Conservation (phyloP, 805 yeast genomes). For the Suhomyces sp. region DNA sequence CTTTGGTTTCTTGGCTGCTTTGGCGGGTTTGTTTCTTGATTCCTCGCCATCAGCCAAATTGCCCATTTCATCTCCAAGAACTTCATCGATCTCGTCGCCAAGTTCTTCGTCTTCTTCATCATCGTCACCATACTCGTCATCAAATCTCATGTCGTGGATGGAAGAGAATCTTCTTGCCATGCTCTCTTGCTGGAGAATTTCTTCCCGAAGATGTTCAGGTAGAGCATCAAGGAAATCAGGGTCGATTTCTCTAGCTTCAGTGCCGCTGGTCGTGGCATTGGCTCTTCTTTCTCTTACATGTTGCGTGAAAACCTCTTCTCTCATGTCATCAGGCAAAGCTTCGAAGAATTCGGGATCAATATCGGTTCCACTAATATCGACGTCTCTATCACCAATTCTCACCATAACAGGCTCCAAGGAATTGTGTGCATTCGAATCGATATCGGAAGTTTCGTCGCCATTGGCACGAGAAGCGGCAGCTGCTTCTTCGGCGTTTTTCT, state of each 20-base stretch:
- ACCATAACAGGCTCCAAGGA: constrained; percentile 59
- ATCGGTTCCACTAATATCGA: constrained; percentile 85
- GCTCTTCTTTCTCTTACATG: constrained; percentile 75
- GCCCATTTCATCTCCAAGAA: not conserved
- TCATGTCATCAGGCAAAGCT: constrained; percentile 88
- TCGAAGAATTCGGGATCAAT: constrained; percentile 88
- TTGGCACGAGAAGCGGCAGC: constrained; percentile 9
- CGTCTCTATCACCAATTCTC: constrained; percentile 69
- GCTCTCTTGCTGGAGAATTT: constrained; percentile 57
- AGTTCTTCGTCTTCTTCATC: constrained; percentile 17
- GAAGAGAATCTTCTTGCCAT: constrained; percentile 38
- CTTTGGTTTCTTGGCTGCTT: constrained; percentile 16
- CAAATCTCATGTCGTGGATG: constrained; percentile 19
- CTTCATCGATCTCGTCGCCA: constrained; percentile 6
- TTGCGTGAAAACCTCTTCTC: constrained; percentile 87
- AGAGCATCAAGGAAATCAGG: constrained; percentile 78
- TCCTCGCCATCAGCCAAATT: constrained; percentile 1
- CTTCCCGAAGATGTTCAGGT: constrained; percentile 65
- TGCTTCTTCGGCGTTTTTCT: constrained; percentile 15
- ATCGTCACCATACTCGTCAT: constrained; percentile 20
- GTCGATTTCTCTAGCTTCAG: constrained; percentile 62
- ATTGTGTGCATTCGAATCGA: not conserved
- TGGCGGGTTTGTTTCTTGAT: not conserved
- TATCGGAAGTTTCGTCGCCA: constrained; percentile 12
- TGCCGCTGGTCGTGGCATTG: constrained; percentile 44